A percentile compares a stretch with the other conserved stretches of the same genome.
Conservation (phyloP, 2,329 filamentous ascomycete genomes). For the Colletotrichum paranaense region DNA sequence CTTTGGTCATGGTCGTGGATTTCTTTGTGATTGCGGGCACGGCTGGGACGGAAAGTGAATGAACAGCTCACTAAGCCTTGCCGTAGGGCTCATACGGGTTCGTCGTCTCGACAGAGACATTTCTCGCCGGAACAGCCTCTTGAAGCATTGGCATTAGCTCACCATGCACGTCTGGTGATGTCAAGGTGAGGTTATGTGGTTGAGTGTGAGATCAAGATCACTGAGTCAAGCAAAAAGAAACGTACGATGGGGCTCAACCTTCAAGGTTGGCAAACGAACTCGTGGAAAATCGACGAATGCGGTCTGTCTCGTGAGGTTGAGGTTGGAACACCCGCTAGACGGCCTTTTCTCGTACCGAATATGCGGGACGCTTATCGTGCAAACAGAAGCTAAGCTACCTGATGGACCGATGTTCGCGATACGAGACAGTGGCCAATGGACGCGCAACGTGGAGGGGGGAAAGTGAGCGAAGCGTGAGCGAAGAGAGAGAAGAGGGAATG, state of each 20-base stretch:
- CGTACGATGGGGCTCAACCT: background rate
- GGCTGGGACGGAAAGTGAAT: background rate
- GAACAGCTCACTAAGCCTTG: background rate
- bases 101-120: slow-evolving; percentile 18
- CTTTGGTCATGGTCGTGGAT: background rate
- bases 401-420: background rate
- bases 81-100: slow-evolving; percentile 30
- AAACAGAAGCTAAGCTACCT: background rate
- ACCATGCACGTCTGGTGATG: background rate
- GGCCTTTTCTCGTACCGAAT: background rate
- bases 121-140: slow-evolving; percentile 21
- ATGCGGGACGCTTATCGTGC: background rate
- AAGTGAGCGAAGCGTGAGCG: background rate
- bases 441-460: background rate
- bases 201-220: background rate
- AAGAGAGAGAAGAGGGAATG: background rate
- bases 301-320: background rate
- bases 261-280: no score
- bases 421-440: slow-evolving; percentile 1
- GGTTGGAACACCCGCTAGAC: background rate
- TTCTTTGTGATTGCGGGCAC: background rate
- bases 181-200: background rate
- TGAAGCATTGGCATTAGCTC: background rate
- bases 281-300: no score
- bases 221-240: background rate